Evolutionary conservation across 805 yeast genomes (phyloP).

Genomic region (Candida oleophila): DNA sequence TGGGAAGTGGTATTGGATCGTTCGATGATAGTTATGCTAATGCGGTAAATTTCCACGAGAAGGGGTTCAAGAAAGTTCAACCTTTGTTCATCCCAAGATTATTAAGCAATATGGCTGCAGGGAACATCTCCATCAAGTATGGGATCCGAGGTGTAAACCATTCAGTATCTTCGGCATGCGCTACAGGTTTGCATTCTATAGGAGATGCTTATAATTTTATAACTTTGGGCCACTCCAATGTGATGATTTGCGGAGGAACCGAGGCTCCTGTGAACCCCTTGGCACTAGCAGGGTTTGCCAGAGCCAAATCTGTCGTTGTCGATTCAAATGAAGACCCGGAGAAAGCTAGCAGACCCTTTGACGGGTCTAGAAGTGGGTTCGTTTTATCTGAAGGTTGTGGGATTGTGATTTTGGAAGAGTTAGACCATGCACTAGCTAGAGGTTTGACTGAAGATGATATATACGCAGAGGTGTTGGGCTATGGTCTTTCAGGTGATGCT

Average conservation of each 20-base stretch:
- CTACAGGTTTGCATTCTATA: constrained; percentile 90
- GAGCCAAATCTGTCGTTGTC: constrained; percentile 79
- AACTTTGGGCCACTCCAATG: constrained; percentile 74
- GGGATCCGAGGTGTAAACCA: constrained; percentile 85
- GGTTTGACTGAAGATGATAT: constrained; percentile 53
- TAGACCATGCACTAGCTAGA: constrained; percentile 70
- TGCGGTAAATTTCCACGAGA: constrained; percentile 48
- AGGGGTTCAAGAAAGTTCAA: constrained; percentile 67
- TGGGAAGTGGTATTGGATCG: constrained; percentile 93
- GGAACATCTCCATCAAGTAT: constrained; percentile 77
- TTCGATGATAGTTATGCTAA: constrained; percentile 70
- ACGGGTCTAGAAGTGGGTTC: constrained; percentile 74
- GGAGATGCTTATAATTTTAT: constrained; percentile 91
- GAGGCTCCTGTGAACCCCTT: constrained; percentile 86
- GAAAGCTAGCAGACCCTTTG: constrained; percentile 85
- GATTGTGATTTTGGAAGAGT: constrained; percentile 68
- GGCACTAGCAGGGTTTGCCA: constrained; percentile 84
- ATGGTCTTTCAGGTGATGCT: constrained; percentile 91
- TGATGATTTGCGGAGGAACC: constrained; percentile 92
- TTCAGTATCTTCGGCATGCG: constrained; percentile 91
- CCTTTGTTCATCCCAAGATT: constrained; percentile 86
- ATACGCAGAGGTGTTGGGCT: constrained; percentile 81
- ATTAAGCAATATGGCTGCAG: constrained; percentile 91
- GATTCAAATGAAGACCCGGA: constrained; percentile 59
- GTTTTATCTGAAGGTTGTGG: constrained; percentile 95